These are phyloP conservation scores for Xylaria scruposa DNA, from an alignment of 495 filamentous ascomycete genomes.

Conservation along the genomic window DNA sequence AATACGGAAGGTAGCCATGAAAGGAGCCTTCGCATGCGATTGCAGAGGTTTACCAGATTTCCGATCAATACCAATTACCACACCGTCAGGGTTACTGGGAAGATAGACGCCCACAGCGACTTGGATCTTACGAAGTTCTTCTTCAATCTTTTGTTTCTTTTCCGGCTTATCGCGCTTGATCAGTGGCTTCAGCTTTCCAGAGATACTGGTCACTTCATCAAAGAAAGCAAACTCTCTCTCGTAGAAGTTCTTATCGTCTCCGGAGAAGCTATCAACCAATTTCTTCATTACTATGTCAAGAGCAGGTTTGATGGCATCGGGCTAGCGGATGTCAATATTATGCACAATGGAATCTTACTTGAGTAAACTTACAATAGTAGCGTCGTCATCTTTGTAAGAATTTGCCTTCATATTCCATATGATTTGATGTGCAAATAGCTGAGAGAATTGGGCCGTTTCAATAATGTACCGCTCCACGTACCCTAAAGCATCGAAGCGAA, in stretches of 20 bases:
- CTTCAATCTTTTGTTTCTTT: slow-evolving; percentile 99
- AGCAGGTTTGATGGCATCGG: slow-evolving; percentile 90
- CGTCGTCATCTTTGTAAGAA: slow-evolving; percentile 95
- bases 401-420: slow-evolving; percentile 99
- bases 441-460: slow-evolving; percentile 93
- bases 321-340: slow-evolving; percentile 60
- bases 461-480: slow-evolving; percentile 97
- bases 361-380: slow-evolving; percentile 71
- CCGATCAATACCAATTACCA: slow-evolving; percentile 95
- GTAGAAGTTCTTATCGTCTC: slow-evolving; percentile 82
- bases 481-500: slow-evolving; percentile 93
- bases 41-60: slow-evolving; percentile 97
- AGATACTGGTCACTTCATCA: slow-evolving; percentile 93
- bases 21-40: slow-evolving; percentile 96
- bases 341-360: background rate
- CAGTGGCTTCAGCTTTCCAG: slow-evolving; percentile 91
- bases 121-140: slow-evolving; percentile 94
- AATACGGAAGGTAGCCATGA: slow-evolving; percentile 98
- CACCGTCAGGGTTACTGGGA: slow-evolving; percentile 94
- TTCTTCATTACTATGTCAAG: slow-evolving; percentile 88
- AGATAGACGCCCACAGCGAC: slow-evolving; percentile 97
- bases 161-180: slow-evolving; percentile 93
- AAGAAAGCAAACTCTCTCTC: slow-evolving; percentile 97
- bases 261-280: slow-evolving; percentile 81
- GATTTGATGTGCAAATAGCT: slow-evolving; percentile 97